A percentile compares a stretch with the other conserved stretches of the same genome.
These are phyloP conservation scores for Azolla pinnata DNA, from an alignment of 75 land plant species.

Conservation along the genomic window DNA sequence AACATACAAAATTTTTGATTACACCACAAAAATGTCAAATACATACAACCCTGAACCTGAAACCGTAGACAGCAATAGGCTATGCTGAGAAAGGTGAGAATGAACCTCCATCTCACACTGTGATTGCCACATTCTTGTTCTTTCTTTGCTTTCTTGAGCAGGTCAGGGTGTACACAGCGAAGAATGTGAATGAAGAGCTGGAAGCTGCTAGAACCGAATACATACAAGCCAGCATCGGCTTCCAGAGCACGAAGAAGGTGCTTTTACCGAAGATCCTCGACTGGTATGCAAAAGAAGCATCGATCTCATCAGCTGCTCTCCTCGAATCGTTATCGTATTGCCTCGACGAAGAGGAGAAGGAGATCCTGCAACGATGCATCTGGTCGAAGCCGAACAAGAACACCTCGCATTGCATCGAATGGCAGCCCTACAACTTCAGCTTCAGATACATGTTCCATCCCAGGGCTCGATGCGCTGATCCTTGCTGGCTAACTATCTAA, in stretches of 20 bases:
- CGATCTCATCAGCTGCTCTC: conserved; percentile 11
- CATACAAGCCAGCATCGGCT: conserved; percentile 28
- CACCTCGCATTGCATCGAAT: conserved; percentile 23
- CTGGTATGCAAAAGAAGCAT: conserved; percentile 24
- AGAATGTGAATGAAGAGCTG: conserved; percentile 31
- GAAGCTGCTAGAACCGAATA: conserved; percentile 33
- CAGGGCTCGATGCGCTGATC: no score
- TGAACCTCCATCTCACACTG: no score
- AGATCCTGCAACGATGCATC: conserved; percentile 12
- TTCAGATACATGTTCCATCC: conserved; percentile 42
- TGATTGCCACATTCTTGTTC: no score
- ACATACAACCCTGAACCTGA: no score
- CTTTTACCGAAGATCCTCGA: conserved; percentile 26
- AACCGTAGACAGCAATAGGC: no score
- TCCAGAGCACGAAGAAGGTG: conserved; percentile 26
- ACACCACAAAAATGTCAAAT: no score
- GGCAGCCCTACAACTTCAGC: conserved; percentile 51
- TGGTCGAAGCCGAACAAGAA: conserved; percentile 18
- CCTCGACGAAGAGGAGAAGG: conserved; percentile 15
- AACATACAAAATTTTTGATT: no score
- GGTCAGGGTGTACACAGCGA: conserved; percentile 40
- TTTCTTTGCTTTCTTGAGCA: no score
- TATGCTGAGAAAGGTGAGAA: no score
- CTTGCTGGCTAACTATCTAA: no score
- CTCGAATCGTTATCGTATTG: conserved; percentile 29